Evolutionary conservation across 768 basidiomycete genomes (phyloP).

Genomic region (Psilocybe subaeruginosa): DNA sequence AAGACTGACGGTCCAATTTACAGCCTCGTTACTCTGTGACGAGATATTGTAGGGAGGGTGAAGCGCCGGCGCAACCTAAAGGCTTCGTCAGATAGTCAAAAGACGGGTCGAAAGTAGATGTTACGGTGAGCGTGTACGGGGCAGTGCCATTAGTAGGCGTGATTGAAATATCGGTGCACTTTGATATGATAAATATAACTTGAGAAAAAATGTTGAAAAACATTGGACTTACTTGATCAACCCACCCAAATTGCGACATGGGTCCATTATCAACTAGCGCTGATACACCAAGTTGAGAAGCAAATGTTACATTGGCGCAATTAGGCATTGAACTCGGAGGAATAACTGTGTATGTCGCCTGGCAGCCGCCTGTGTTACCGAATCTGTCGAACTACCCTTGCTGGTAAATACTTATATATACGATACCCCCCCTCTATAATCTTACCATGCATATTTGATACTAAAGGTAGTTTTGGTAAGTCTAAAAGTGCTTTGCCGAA

Average conservation of each 20-base stretch:
- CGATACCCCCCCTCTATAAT: neutral
- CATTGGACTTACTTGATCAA: slow-evolving; percentile 46
- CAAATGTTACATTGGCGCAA: slow-evolving; percentile 55
- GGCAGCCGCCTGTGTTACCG: slow-evolving; percentile 65
- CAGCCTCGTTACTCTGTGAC: slow-evolving; percentile 36
- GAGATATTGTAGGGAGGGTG: slow-evolving; percentile 66
- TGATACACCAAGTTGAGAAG: slow-evolving; percentile 45
- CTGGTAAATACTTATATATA: neutral
- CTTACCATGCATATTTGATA: slow-evolving; percentile 73
- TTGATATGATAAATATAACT: slow-evolving; percentile 1
- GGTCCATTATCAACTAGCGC: slow-evolving; percentile 49
- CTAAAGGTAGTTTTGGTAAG: slow-evolving; percentile 26
- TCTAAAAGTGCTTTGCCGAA: neutral
- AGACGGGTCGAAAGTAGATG: neutral
- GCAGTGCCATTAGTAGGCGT: slow-evolving; percentile 59
- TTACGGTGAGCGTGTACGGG: slow-evolving; percentile 60
- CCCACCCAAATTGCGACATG: slow-evolving; percentile 63
- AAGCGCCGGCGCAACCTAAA: slow-evolving; percentile 58
- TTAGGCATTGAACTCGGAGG: slow-evolving; percentile 40
- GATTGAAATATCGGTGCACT: slow-evolving; percentile 64
- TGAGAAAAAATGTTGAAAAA: neutral
- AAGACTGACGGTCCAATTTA: slow-evolving; percentile 62
- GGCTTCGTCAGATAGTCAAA: neutral
- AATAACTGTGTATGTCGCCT: slow-evolving; percentile 60
- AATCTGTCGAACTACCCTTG: slow-evolving; percentile 51